A percentile compares a stretch with the other conserved stretches of the same genome.
Evolutionary conservation across 148 eudicot genomes (phyloP).

Genomic region (Cornus controversa): DNA sequence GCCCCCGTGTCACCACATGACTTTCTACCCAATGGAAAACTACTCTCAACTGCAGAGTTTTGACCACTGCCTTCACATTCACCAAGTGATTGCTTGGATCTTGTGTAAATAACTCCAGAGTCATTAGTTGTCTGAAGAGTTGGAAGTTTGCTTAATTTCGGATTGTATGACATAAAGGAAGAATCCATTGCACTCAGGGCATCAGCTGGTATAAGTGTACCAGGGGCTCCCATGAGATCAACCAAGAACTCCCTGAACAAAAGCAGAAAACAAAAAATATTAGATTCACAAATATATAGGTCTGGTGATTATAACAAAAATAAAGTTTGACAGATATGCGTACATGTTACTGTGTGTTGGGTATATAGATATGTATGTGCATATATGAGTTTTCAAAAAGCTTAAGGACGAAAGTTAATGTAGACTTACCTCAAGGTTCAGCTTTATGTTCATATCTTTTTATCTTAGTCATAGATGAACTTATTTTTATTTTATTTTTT

Average conservation of each 20-base stretch:
- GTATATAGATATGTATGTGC: neutral
- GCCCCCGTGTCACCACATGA: conserved; percentile 40
- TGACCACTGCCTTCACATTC: conserved; percentile 26
- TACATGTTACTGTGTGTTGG: too few species aligned
- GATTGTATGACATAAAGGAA: conserved; percentile 43
- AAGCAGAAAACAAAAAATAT: neutral
- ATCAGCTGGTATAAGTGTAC: conserved; percentile 88
- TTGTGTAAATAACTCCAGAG: conserved; percentile 33
- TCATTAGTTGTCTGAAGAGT: conserved; percentile 38
- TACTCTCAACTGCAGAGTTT: conserved; percentile 30
- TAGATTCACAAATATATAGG: conserved; percentile 7
- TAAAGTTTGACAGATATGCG: neutral
- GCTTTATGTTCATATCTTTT: neutral
- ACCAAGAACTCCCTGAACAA: conserved; percentile 83
- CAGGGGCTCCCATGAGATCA: conserved; percentile 99
- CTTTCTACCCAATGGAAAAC: conserved; percentile 24
- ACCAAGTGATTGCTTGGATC: conserved; percentile 27
- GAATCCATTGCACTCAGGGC: conserved; percentile 52
- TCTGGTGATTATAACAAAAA: neutral
- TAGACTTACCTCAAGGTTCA: neutral
- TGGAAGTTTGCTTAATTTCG: conserved; percentile 46
- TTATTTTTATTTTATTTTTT: too few species aligned
- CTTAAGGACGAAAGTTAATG: neutral
- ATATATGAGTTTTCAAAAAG: neutral
- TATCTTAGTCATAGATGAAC: neutral